Base-by-base conservation (phyloP, 2,329 filamentous ascomycete genomes). In the Sarocladiaceae sp. region DNA sequence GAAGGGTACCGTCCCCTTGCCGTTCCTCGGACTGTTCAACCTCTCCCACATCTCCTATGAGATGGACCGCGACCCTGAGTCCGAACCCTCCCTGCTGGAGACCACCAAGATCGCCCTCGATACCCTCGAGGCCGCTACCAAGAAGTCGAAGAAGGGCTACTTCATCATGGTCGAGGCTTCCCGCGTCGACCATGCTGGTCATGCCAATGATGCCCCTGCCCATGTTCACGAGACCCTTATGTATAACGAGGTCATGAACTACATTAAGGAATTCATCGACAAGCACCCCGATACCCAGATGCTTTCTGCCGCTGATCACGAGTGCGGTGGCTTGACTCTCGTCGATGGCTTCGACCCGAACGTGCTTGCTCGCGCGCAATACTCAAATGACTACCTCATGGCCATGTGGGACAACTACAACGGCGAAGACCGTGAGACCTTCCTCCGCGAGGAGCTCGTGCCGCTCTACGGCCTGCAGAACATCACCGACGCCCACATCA, bases 91-190 rank as follows among this genome's bases (percentile, higher is more conserved):
- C 19, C 50, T 55, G 12, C 48, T 53, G 26, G 50, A 53, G 39
- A 52, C 47, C 32, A 47, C 47, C 33, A 48, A 51, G 47, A 40
- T 46, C 4, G 51, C 49, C 6, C 45, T 55, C 27, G 44, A 47
- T n/a, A 50, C 50, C 7, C 50, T 54, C 7, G 45, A 49, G 18
- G 43, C 40, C 3, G 49, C 49, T 10, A 50, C 49, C 11, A 35
- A 41, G 26, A 32, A 46, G 32, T 33, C 42, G 7, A 19, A 45
- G 16, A 47, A 47, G 34, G 54, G 53, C 13, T 56, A 46, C 35
- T 56, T 54, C 39, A 47, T 56, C 53, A 55, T 55, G 53, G 48
- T 55, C 16, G 54, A 55, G 45, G 54, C 54, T 6, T 55, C 53
- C 16, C 49, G 53, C 31, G 51, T 56, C 20, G 53, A 52, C 40